phyloP scores from a whole-genome alignment of 306 rosid genomes.

The Delonix regia region DNA sequence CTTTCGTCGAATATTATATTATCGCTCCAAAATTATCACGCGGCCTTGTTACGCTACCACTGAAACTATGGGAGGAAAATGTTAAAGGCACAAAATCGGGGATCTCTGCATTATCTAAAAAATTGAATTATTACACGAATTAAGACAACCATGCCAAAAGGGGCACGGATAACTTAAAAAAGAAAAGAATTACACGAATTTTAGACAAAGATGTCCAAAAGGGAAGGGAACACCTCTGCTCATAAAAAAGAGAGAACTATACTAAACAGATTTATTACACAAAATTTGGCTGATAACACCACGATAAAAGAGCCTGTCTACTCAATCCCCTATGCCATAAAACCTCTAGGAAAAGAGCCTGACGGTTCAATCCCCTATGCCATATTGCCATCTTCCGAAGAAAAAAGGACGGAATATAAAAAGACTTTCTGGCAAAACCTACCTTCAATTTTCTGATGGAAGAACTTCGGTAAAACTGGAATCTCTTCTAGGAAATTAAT shows the following conservation, averaged over 20 bases:
- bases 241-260: neutral
- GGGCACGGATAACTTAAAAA: neutral
- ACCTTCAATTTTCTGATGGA: constrained; percentile 66
- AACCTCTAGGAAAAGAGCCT: constrained; percentile 23
- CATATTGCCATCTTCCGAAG: constrained; percentile 37
- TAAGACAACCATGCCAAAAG: constrained; percentile 25
- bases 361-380: constrained; percentile 35
- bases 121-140: constrained; percentile 25
- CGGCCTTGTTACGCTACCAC: neutral
- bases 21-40: too few species aligned
- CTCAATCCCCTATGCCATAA: constrained; percentile 40
- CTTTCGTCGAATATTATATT: too few species aligned
- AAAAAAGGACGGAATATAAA: constrained; percentile 49
- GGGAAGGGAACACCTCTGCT: neutral
- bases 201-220: constrained; percentile 29
- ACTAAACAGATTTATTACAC: constrained; percentile 42
- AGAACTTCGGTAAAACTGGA: constrained; percentile 78
- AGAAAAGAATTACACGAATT: neutral
- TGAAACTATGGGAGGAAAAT: constrained; percentile 10
- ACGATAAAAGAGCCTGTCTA: constrained; percentile 33
- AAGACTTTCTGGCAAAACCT: constrained; percentile 57
- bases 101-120: constrained; percentile 4
- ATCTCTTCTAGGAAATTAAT: constrained; percentile 66
- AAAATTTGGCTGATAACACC: constrained; percentile 26
- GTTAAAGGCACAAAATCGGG: neutral